These are phyloP conservation scores for Asterophora parasitica DNA, from an alignment of 768 basidiomycete species.

Conservation along the genomic window DNA sequence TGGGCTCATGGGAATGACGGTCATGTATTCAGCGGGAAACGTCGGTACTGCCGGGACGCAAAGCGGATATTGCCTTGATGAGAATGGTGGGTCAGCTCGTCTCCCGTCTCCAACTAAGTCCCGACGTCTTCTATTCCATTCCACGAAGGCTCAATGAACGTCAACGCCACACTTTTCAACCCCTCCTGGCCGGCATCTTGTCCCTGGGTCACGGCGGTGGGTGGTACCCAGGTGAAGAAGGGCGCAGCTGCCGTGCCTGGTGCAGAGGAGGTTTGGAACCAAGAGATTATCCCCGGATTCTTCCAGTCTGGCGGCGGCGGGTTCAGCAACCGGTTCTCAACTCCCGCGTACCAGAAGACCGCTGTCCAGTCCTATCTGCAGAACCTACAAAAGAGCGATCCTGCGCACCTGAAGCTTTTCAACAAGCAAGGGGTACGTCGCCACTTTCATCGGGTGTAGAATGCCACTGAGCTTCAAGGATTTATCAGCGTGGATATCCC, in stretches of 20 bases:
- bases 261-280: conserved; percentile 28
- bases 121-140: not conserved
- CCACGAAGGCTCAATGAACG: conserved; percentile 28
- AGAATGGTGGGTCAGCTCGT: conserved; percentile 25
- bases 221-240: conserved; percentile 39
- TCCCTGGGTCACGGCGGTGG: conserved; percentile 42
- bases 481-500: too few species aligned
- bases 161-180: conserved; percentile 33
- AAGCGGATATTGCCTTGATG: conserved; percentile 31
- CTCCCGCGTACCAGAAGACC: conserved; percentile 34
- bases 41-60: conserved; percentile 33
- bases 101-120: not conserved
- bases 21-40: conserved; percentile 39
- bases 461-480: too few species aligned
- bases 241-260: conserved; percentile 24
- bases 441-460: too few species aligned
- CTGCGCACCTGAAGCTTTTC: conserved; percentile 11
- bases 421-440: too few species aligned
- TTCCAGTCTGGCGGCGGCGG: conserved; percentile 32
- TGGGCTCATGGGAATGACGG: conserved; percentile 43
- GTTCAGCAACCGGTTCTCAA: conserved; percentile 34
- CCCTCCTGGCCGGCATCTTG: conserved; percentile 42
- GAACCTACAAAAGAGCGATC: conserved; percentile 28
- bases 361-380: conserved; percentile 28
- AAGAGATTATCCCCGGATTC: conserved; percentile 25